These are phyloP conservation scores for Candida pseudocylindracea DNA, from an alignment of 1,139 yeast species.

Conservation along the genomic window DNA sequence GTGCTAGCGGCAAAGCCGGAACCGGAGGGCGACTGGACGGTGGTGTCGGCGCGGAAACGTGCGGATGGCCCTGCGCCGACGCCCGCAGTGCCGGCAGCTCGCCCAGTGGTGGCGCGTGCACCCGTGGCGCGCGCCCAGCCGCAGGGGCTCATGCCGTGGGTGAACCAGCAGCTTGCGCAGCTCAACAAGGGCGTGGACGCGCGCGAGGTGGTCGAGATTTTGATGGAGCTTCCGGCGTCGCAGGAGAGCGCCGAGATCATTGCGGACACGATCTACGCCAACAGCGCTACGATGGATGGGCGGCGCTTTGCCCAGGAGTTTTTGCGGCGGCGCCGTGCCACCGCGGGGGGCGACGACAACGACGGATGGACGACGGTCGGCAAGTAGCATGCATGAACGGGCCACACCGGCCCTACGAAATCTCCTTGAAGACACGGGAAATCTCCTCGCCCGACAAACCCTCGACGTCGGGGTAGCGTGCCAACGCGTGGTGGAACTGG, in stretches of 20 bases:
- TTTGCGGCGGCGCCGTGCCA: no score
- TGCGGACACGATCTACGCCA: constrained; percentile 79
- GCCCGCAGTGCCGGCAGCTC: constrained; percentile 18
- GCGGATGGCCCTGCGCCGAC: constrained; percentile 16
- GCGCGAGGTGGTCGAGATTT: constrained; percentile 60
- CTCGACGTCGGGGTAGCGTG: no score
- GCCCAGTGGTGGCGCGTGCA: no score
- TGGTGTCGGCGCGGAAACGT: constrained; percentile 3
- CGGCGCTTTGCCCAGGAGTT: constrained; percentile 86
- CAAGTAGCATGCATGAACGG: no score
- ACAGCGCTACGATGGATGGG: constrained; percentile 87
- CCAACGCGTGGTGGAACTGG: no score
- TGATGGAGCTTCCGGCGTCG: constrained; percentile 51
- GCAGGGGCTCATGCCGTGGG: constrained; percentile 61
- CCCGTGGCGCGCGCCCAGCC: no score
- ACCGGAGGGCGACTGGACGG: constrained; percentile 6
- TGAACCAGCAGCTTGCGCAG: no score
- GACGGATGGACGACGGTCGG: no score
- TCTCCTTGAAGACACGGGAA: no score
- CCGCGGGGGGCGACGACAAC: no score
- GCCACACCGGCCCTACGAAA: no score
- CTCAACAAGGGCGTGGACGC: constrained; percentile 40
- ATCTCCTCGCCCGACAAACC: no score
- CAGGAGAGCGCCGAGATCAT: constrained; percentile 65
- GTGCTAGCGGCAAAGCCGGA: constrained; percentile 24